Evolutionary conservation across 495 filamentous ascomycete genomes (phyloP).

Genomic region (Penicillium roqueforti): DNA sequence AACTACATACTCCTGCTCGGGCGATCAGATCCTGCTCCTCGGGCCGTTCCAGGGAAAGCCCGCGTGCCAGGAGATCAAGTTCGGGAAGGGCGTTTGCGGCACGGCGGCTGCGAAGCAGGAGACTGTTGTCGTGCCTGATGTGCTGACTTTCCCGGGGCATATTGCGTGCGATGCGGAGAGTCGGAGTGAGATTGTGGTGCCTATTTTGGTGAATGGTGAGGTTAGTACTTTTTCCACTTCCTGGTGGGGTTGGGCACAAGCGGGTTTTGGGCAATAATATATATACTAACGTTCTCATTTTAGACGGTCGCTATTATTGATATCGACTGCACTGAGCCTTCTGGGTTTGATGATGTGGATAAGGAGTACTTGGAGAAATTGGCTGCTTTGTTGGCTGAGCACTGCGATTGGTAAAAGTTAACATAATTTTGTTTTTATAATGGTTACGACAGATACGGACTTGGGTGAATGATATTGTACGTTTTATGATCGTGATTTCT

Average conservation of each 20-base stretch:
- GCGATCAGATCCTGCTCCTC: conserved; percentile 56
- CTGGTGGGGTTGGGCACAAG: background rate
- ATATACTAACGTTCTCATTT: conserved; percentile 1
- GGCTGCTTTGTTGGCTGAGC: conserved; percentile 57
- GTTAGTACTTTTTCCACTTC: conserved; percentile 35
- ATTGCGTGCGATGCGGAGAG: conserved; percentile 85
- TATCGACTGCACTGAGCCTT: conserved; percentile 67
- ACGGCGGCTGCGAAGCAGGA: conserved; percentile 59
- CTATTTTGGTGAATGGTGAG: conserved; percentile 59
- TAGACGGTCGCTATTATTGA: conserved; percentile 86
- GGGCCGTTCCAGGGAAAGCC: conserved; percentile 88
- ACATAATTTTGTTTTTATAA: background rate
- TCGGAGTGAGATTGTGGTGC: conserved; percentile 88
- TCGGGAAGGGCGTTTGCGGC: conserved; percentile 81
- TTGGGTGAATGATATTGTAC: background rate
- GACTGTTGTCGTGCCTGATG: conserved; percentile 72
- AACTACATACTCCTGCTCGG: conserved; percentile 23
- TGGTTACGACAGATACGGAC: background rate
- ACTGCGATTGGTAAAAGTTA: conserved; percentile 65
- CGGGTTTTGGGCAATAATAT: too few relatives aligned
- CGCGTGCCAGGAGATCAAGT: conserved; percentile 79
- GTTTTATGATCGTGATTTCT: too few relatives aligned
- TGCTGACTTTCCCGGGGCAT: conserved; percentile 75
- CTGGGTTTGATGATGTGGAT: conserved; percentile 77
- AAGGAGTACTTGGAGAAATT: conserved; percentile 63